Evolutionary conservation across 768 basidiomycete species (phyloP).

Genomic region (Trametes sanguinea): DNA sequence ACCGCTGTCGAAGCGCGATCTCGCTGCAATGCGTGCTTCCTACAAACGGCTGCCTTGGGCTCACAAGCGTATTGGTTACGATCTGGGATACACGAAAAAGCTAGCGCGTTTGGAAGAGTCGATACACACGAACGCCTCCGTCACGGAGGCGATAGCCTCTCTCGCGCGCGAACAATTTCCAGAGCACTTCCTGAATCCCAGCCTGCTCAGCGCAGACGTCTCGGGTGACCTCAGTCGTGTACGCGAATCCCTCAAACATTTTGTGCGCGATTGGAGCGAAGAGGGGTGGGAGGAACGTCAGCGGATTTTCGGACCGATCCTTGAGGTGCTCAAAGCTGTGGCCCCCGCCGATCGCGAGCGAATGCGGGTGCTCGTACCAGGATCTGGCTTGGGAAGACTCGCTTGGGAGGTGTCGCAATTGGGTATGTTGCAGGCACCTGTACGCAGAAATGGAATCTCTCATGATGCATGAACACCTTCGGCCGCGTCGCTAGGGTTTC

Average conservation of each 20-base stretch:
- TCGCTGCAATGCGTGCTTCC: slow-evolving; percentile 42
- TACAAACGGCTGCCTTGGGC: slow-evolving; percentile 46
- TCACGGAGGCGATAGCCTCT: slow-evolving; percentile 45
- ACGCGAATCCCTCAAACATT: slow-evolving; percentile 65
- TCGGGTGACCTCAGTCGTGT: slow-evolving; percentile 50
- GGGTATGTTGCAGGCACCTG: slow-evolving; percentile 38
- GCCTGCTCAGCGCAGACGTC: slow-evolving; percentile 1
- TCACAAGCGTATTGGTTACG: slow-evolving; percentile 51
- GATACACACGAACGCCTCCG: slow-evolving; percentile 33
- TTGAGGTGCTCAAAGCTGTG: slow-evolving; percentile 44
- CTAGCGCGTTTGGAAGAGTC: slow-evolving; percentile 43
- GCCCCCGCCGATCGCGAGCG: slow-evolving; percentile 31
- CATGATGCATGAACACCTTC: background rate
- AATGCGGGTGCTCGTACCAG: slow-evolving; percentile 60
- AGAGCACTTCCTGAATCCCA: slow-evolving; percentile 4
- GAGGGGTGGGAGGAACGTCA: slow-evolving; percentile 58
- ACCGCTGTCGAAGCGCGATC: slow-evolving; percentile 43
- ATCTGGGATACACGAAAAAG: slow-evolving; percentile 57
- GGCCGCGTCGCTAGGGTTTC: slow-evolving; percentile 38
- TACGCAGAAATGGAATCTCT: background rate
- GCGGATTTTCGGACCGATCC: slow-evolving; percentile 56
- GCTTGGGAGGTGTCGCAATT: slow-evolving; percentile 69
- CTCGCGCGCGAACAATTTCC: slow-evolving; percentile 37
- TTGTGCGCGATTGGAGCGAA: slow-evolving; percentile 68
- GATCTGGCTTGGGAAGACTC: slow-evolving; percentile 62